Evolutionary conservation across 139 green algal species (phyloP).

Genomic region (Limnomonas spitsbergensis): DNA sequence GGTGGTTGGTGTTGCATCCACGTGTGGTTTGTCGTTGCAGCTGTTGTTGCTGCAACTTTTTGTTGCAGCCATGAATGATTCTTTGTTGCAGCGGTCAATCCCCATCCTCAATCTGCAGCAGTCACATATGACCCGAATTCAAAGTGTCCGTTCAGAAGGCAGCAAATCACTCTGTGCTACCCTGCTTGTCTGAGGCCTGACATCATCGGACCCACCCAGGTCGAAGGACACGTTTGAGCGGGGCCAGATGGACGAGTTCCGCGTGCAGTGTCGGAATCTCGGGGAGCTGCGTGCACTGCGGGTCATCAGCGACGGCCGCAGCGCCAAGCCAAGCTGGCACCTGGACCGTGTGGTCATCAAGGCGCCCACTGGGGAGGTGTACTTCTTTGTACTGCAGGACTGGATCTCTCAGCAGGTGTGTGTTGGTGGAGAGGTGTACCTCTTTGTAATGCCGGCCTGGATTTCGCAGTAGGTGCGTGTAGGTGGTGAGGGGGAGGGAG

Average conservation of each 20-base stretch:
- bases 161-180: too few relatives aligned
- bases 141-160: too few relatives aligned
- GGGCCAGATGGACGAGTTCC: slow-evolving; percentile 33
- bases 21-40: too few relatives aligned
- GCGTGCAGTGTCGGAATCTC: slow-evolving; percentile 27
- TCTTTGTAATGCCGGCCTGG: background rate
- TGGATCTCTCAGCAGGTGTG: slow-evolving; percentile 24
- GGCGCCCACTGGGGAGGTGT: slow-evolving; percentile 25
- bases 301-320: slow-evolving; percentile 13
- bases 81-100: too few relatives aligned
- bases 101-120: too few relatives aligned
- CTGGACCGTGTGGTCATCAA: slow-evolving; percentile 42
- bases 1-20: too few relatives aligned
- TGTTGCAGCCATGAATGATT: too few relatives aligned
- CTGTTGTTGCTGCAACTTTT: too few relatives aligned
- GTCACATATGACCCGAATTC: too few relatives aligned
- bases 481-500: background rate
- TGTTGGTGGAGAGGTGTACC: background rate
- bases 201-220: too few relatives aligned
- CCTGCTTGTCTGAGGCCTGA: too few relatives aligned
- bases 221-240: slow-evolving; percentile 46
- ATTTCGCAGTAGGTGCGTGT: background rate
- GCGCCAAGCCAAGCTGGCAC: slow-evolving; percentile 37
- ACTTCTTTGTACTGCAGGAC: slow-evolving; percentile 39
- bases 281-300: slow-evolving; percentile 27